phyloP scores from a whole-genome alignment of 257 asterid species.

The Nicotiana noctiflora region DNA sequence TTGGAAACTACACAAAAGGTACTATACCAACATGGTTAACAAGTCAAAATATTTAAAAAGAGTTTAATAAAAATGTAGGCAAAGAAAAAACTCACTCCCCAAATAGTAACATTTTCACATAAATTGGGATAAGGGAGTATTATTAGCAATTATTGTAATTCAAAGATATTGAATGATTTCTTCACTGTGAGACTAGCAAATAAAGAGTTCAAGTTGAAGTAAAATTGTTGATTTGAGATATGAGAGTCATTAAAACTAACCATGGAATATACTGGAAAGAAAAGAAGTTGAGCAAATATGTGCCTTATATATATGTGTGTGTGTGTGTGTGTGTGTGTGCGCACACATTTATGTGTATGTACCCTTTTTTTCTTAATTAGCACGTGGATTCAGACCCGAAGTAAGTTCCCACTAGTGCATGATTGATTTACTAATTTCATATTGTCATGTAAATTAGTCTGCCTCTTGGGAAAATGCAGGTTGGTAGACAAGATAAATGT shows the following conservation, averaged over 20 bases:
- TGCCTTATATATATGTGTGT: neutral
- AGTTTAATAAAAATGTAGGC: neutral
- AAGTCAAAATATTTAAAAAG: neutral
- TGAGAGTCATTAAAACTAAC: neutral
- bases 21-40: neutral
- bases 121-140: neutral
- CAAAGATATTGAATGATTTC: neutral
- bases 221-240: neutral
- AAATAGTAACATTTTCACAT: neutral
- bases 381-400: slow-evolving; percentile 4
- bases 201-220: neutral
- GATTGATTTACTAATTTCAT: neutral
- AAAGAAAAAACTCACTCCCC: neutral
- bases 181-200: neutral
- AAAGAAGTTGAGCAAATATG: neutral
- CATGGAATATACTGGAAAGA: neutral
- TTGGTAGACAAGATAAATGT: slow-evolving; percentile 87
- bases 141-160: neutral
- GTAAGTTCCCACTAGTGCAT: neutral
- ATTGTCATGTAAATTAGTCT: slow-evolving; percentile 14
- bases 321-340: too few species aligned
- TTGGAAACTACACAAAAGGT: neutral
- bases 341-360: neutral
- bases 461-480: slow-evolving; percentile 39
- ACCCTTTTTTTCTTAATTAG: neutral